Base-by-base conservation (phyloP, 176 grass and related monocot species). In the Oryza longistaminata region DNA sequence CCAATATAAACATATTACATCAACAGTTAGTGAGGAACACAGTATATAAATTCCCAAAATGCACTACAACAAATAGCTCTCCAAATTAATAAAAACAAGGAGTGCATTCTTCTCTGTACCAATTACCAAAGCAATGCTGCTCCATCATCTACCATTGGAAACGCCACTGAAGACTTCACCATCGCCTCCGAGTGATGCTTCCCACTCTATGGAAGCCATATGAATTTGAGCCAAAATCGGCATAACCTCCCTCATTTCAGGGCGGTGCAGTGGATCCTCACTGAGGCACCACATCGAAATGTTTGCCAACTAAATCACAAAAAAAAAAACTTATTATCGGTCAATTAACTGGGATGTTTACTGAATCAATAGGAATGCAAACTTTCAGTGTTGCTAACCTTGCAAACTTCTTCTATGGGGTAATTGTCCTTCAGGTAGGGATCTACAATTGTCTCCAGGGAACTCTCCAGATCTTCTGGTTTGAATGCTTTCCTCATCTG, bases 231-330 rank as follows among this genome's bases (percentile, higher is more conserved):
- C 49, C 55, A 95, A 76, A 0, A 15, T 86, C 39, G 83, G 13
- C 80, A 80, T 68, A 2, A 88, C 78, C 12, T 95, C 85, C 75
- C 88, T 92, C 88, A 92, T 95, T 11, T 95, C 93, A 16, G 88
- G 88, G 12, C 85, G 66, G 71, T 88, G 69, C 74, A 88, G 12
- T 16, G 80, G 93, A 68, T 95, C 85, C 74, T 92, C 88, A 26
- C 50, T 75, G 21, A 95, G 50, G 83, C 93, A 95, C 90, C 85
- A 77, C 83, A 92, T 83, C 5, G 90, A 82, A 73, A 90, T 70
- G 27, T 83, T 82, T 73, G 76, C 88, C 88, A 95, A 76, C 90
- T 95, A 58, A 35, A 74, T 58, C 26, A 66, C 6, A 74, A 31
- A 31, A 31, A 31, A 29, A 31, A 29, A 21, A 35, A 60, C 14